Percentiles rank a stretch among this genome's conserved stretches.
Conservation (phyloP, 805 yeast species). For the Saturnispora quitensis region DNA sequence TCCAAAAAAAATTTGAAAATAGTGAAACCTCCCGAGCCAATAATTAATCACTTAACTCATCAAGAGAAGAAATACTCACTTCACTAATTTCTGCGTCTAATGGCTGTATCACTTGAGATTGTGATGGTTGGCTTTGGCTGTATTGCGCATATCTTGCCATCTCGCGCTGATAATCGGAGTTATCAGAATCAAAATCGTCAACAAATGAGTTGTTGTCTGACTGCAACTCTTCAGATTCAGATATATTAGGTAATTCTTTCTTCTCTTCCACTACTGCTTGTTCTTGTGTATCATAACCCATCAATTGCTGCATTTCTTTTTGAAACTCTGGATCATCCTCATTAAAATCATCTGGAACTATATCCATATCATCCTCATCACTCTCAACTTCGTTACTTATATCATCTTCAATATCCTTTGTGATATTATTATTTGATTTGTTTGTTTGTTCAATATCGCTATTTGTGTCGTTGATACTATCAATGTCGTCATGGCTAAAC, state of each 20-base stretch:
- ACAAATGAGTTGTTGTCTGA: not conserved
- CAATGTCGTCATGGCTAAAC: not conserved
- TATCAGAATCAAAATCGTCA: slow-evolving; percentile 8
- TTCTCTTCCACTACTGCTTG: slow-evolving; percentile 5
- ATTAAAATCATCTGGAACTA: not conserved
- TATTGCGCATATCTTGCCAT: slow-evolving; percentile 4
- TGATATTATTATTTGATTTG: not conserved
- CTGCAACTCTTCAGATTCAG: not conserved
- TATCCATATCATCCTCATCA: slow-evolving; percentile 5
- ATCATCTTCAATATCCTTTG: not conserved
- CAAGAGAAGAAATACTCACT: not conserved
- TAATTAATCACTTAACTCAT: not conserved
- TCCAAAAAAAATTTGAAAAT: too few relatives aligned
- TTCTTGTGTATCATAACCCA: slow-evolving; percentile 2
- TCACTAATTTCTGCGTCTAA: not conserved
- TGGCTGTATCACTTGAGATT: not conserved
- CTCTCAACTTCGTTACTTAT: not conserved
- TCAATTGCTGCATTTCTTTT: slow-evolving; percentile 3
- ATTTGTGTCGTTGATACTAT: not conserved
- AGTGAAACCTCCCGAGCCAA: not conserved
- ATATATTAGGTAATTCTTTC: not conserved
- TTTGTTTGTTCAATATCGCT: slow-evolving; percentile 1
- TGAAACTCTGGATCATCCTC: slow-evolving; percentile 3
- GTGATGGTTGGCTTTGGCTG: not conserved
- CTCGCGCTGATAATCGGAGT: slow-evolving; percentile 4